phyloP scores from a whole-genome alignment of 257 asterid species.

The Pogostemon cablin region DNA sequence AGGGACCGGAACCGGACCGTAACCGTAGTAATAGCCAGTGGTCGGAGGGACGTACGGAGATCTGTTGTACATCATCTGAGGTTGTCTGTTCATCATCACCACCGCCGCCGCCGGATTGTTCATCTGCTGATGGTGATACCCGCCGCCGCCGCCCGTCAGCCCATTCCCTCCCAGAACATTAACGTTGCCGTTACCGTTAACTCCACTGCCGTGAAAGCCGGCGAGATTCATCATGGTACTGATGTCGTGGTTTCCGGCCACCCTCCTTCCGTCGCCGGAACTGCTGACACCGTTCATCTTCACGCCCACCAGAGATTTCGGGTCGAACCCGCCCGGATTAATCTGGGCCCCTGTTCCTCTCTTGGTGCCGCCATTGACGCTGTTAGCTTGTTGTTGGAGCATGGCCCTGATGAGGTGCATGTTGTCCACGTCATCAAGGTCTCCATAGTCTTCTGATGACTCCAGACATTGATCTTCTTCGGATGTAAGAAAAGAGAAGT shows the following conservation, averaged over 20 bases:
- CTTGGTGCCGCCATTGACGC: conserved; percentile 7
- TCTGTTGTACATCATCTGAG: conserved; percentile 54
- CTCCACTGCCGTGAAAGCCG: conserved; percentile 61
- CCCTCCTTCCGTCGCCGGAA: conserved; percentile 12
- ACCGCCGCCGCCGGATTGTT: conserved; percentile 18
- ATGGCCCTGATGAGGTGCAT: conserved; percentile 42
- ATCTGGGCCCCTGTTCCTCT: conserved; percentile 34
- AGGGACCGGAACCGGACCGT: conserved; percentile 37
- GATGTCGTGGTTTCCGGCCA: conserved; percentile 34
- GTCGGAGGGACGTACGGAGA: conserved; percentile 55
- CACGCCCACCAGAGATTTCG: conserved; percentile 46
- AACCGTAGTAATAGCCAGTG: conserved; percentile 51
- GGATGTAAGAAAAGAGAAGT: conserved; percentile 33
- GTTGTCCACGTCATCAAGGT: conserved; percentile 39
- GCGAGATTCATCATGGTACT: conserved; percentile 74
- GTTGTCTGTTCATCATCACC: conserved; percentile 36
- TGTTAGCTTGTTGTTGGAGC: conserved; percentile 49
- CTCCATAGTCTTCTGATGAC: conserved; percentile 33
- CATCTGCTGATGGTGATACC: too few species aligned
- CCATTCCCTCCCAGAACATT: conserved; percentile 25
- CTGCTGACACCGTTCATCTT: conserved; percentile 31
- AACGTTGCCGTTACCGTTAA: conserved; percentile 4
- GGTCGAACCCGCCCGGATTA: conserved; percentile 42
- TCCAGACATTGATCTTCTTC: conserved; percentile 42
- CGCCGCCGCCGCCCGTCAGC: conserved; percentile 16